These are phyloP conservation scores for Psilocybe subaeruginosa DNA, from an alignment of 768 basidiomycete species.

Conservation along the genomic window DNA sequence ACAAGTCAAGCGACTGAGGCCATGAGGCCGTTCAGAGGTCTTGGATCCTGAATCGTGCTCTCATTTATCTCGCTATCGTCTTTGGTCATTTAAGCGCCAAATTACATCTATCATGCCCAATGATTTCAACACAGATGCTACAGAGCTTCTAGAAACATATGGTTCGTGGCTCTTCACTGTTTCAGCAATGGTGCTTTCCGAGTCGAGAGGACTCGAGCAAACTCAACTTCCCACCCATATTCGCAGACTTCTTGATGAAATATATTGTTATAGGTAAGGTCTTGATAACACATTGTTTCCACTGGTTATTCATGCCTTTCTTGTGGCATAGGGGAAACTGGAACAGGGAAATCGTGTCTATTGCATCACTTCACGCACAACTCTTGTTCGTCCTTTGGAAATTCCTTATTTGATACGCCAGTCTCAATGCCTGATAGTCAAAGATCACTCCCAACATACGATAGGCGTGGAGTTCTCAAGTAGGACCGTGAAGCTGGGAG, in stretches of 20 bases:
- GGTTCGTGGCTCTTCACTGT: constrained; percentile 48
- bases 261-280: constrained; percentile 90
- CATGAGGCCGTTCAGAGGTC: constrained; percentile 32
- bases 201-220: not conserved
- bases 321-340: constrained; percentile 78
- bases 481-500: constrained; percentile 88
- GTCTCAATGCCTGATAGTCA: constrained; percentile 61
- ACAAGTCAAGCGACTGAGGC: constrained; percentile 23
- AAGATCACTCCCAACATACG: constrained; percentile 95
- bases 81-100: constrained; percentile 22
- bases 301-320: constrained; percentile 4
- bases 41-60: constrained; percentile 27
- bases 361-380: constrained; percentile 97
- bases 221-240: constrained; percentile 18
- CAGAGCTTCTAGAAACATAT: constrained; percentile 93
- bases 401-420: not conserved
- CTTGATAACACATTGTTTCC: not conserved
- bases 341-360: constrained; percentile 96
- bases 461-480: constrained; percentile 99
- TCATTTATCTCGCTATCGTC: constrained; percentile 14
- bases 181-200: not conserved
- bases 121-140: constrained; percentile 81
- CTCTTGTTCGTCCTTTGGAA: constrained; percentile 64
- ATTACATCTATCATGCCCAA: constrained; percentile 52
- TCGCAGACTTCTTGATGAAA: constrained; percentile 95